A percentile compares a stretch with the other conserved stretches of the same genome.
phyloP scores from a whole-genome alignment of 1,139 yeast genomes.

The Candida neerlandica region DNA sequence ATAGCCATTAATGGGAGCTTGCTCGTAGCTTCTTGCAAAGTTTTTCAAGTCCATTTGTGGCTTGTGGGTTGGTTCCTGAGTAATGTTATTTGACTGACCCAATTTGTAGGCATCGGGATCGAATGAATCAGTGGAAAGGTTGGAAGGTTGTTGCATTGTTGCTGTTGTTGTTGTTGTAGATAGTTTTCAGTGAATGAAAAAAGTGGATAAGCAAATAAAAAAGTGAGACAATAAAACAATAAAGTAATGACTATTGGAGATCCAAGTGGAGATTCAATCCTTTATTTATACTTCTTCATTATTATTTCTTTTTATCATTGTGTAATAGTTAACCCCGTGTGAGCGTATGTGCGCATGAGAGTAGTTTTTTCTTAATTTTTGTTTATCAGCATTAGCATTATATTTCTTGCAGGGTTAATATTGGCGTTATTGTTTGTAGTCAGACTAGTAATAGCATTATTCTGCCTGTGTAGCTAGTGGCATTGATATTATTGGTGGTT shows the following conservation, averaged over 20 bases:
- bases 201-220: not conserved
- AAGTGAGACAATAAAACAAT: not conserved
- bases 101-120: slow-evolving; percentile 20
- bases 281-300: not conserved
- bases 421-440: too few species aligned
- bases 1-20: slow-evolving; percentile 39
- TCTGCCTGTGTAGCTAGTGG: too few species aligned
- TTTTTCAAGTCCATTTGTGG: slow-evolving; percentile 35
- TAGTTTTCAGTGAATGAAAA: not conserved
- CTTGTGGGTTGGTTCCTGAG: slow-evolving; percentile 27
- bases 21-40: slow-evolving; percentile 41
- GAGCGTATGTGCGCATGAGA: too few species aligned
- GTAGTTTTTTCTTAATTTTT: not conserved
- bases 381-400: not conserved
- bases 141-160: slow-evolving; percentile 14
- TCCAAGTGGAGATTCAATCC: not conserved
- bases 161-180: not conserved
- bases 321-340: not conserved
- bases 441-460: too few species aligned
- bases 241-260: not conserved
- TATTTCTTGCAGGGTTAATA: too few species aligned
- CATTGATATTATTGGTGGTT: too few species aligned
- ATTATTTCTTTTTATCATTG: not conserved
- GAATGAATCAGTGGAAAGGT: slow-evolving; percentile 16
- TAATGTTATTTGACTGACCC: slow-evolving; percentile 14